Percentiles rank a stretch among this genome's conserved stretches.
phyloP scores from a whole-genome alignment of 2,329 filamentous ascomycete species.

The Elsinoe fawcettii region DNA sequence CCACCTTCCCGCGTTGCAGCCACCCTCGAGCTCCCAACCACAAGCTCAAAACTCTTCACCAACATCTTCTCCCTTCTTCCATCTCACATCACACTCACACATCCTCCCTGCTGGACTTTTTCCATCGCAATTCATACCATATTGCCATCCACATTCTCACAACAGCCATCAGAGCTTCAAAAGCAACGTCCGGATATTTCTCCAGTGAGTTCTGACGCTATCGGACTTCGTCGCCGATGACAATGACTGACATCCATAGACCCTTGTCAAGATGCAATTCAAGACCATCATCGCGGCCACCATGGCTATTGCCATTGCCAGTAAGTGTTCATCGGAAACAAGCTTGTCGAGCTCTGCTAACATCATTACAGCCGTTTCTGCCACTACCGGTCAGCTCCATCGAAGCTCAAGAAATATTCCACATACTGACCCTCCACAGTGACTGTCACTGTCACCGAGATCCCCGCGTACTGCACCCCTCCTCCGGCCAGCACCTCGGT shows the following conservation, averaged over 20 bases:
- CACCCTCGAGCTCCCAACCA: background rate
- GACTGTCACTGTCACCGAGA: slow-evolving; percentile 14
- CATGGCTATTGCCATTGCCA: slow-evolving; percentile 13
- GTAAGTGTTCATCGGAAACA: background rate
- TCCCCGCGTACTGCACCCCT: slow-evolving; percentile 10
- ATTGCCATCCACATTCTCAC: slow-evolving; percentile 13
- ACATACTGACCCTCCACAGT: background rate
- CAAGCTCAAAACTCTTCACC: background rate
- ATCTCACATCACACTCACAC: slow-evolving; percentile 5
- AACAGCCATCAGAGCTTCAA: slow-evolving; percentile 2
- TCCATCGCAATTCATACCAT: slow-evolving; percentile 14
- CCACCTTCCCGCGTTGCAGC: background rate
- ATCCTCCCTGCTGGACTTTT: slow-evolving; percentile 12
- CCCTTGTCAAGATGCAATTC: slow-evolving; percentile 14
- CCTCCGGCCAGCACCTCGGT: background rate
- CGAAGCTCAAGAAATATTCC: background rate
- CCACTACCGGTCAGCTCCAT: slow-evolving; percentile 2
- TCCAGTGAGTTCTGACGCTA: slow-evolving; percentile 1
- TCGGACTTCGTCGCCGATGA: background rate
- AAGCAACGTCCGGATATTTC: slow-evolving; percentile 15
- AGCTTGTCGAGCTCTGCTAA: background rate
- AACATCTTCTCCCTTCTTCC: slow-evolving; percentile 7
- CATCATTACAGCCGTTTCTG: slow-evolving; percentile 7
- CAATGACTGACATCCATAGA: slow-evolving; percentile 5
- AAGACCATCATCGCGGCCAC: slow-evolving; percentile 11